Evolutionary conservation across 2,329 filamentous ascomycete species (phyloP).

Genomic region (Blastomyces gilchristii): DNA sequence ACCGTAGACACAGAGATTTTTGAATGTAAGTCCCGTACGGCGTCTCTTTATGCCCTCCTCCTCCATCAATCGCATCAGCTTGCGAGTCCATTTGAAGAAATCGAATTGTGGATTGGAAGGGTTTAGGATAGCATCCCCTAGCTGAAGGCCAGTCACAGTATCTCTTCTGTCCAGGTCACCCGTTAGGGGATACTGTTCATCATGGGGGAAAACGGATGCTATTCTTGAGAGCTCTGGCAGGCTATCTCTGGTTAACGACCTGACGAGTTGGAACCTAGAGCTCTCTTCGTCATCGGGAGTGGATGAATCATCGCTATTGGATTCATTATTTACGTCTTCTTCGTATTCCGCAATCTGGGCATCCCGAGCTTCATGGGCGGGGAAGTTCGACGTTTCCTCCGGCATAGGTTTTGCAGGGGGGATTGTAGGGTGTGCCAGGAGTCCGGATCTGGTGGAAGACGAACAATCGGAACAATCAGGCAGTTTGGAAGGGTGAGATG

Average conservation of each 20-base stretch:
- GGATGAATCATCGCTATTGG: background rate
- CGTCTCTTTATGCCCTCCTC: conserved; percentile 46
- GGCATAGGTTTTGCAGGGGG: background rate
- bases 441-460: background rate
- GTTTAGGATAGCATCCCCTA: conserved; percentile 43
- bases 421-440: background rate
- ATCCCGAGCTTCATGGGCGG: background rate
- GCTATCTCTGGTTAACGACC: conserved; percentile 14
- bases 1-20: conserved; percentile 56
- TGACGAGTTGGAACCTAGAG: conserved; percentile 6
- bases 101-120: conserved; percentile 44
- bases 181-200: conserved; percentile 1
- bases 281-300: background rate
- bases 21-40: conserved; percentile 52
- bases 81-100: conserved; percentile 43
- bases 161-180: conserved; percentile 19
- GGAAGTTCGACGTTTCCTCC: background rate
- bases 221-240: conserved; percentile 12
- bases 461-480: background rate
- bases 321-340: background rate
- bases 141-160: conserved; percentile 30
- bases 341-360: background rate
- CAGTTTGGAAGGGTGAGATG: background rate
- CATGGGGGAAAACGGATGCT: conserved; percentile 14
- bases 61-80: conserved; percentile 42